These are phyloP conservation scores for Staphylotrichum longicolle DNA, from an alignment of 495 filamentous ascomycete genomes.

Conservation along the genomic window DNA sequence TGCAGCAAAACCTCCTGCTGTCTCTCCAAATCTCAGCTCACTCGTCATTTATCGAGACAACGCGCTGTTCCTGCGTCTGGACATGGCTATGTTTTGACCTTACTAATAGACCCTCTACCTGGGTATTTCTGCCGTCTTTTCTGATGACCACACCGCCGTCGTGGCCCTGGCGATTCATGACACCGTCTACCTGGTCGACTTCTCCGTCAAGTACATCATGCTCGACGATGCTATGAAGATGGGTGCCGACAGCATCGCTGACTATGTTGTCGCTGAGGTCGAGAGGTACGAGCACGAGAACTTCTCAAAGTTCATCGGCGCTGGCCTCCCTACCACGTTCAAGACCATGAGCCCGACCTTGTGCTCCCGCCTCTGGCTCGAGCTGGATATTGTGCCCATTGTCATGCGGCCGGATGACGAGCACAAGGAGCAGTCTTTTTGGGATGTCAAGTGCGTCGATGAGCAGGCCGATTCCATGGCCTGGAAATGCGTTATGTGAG, in stretches of 20 bases:
- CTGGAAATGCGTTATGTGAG: constrained; percentile 71
- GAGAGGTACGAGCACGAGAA: constrained; percentile 59
- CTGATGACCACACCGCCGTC: constrained; percentile 49
- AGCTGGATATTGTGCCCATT: constrained; percentile 74
- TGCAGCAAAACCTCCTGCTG: too few species aligned
- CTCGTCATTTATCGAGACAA: too few species aligned
- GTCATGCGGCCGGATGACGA: constrained; percentile 49
- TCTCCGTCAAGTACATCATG: constrained; percentile 57
- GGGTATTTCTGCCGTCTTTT: constrained; percentile 57
- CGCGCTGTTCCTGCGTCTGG: too few species aligned
- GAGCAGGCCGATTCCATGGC: constrained; percentile 87
- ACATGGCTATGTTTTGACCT: too few species aligned
- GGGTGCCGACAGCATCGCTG: constrained; percentile 48
- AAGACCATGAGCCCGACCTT: constrained; percentile 56
- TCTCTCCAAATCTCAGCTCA: too few species aligned
- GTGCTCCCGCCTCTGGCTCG: constrained; percentile 72
- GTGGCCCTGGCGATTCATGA: constrained; percentile 73
- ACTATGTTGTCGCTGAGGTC: constrained; percentile 55
- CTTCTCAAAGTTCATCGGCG: constrained; percentile 65
- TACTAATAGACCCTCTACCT: constrained; percentile 68
- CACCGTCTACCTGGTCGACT: constrained; percentile 75
- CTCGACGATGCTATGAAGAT: constrained; percentile 37
- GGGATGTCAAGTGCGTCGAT: constrained; percentile 61
- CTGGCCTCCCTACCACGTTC: constrained; percentile 54
- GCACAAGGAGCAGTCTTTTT: constrained; percentile 46